phyloP scores from a whole-genome alignment of 2,329 filamentous ascomycete species.

The Pyrenophora seminiperda region DNA sequence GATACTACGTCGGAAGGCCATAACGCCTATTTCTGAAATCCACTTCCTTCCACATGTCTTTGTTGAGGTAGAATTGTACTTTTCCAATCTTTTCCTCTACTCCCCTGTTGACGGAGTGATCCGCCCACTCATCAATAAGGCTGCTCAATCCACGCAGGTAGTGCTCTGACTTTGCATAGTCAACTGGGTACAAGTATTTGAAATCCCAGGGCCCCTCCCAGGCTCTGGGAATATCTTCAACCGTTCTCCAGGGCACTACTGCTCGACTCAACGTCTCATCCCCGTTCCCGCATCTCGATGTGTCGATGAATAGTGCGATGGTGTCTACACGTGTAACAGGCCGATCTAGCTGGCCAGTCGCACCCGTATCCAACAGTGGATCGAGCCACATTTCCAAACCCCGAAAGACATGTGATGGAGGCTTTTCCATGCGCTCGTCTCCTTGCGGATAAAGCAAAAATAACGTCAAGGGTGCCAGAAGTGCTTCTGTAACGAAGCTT shows the following conservation, averaged over 20 bases:
- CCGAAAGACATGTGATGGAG: neutral
- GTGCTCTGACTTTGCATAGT: neutral
- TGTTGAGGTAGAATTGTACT: neutral
- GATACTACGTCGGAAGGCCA: too few relatives aligned
- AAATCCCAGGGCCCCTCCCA: too few relatives aligned
- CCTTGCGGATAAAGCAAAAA: neutral
- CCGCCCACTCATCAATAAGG: neutral
- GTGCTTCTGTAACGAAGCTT: neutral
- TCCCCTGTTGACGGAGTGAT: neutral
- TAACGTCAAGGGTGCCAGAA: neutral
- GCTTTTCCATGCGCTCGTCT: neutral
- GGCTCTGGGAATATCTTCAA: too few relatives aligned
- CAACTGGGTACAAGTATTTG: constrained; percentile 1
- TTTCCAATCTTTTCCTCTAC: neutral
- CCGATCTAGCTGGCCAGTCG: neutral
- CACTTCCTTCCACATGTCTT: neutral
- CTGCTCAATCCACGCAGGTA: constrained; percentile 1
- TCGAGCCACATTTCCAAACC: constrained; percentile 5
- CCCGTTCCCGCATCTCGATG: constrained; percentile 1
- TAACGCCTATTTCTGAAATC: too few relatives aligned
- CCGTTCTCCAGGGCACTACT: neutral
- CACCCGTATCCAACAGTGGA: neutral
- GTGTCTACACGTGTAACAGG: neutral
- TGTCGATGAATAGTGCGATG: neutral
- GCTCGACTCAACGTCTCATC: neutral